phyloP scores from a whole-genome alignment of 352 stramenopile species.

The Peronospora destructor region DNA sequence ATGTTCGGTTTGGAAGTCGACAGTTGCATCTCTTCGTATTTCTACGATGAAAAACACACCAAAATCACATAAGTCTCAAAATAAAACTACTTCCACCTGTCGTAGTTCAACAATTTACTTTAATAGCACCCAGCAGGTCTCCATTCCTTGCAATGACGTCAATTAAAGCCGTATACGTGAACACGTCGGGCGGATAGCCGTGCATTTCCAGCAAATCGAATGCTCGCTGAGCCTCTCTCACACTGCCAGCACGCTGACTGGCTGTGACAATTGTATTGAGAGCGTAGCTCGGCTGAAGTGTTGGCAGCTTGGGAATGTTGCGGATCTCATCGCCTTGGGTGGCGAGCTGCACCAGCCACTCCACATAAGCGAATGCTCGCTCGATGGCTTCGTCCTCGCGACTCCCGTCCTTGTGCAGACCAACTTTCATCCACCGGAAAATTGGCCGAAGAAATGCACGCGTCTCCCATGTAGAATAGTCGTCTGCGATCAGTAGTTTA shows the following conservation, averaged over 20 bases:
- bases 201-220: conserved; percentile 44
- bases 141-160: conserved; percentile 53
- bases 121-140: conserved; percentile 40
- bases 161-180: conserved; percentile 79
- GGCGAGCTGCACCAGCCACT: conserved; percentile 58
- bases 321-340: conserved; percentile 40
- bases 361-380: conserved; percentile 58
- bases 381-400: conserved; percentile 46
- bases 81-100: neutral
- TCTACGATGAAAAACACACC: conserved; percentile 17
- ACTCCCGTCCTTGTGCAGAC: conserved; percentile 54
- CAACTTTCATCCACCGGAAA: conserved; percentile 67
- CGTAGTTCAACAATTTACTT: conserved; percentile 16
- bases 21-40: conserved; percentile 57
- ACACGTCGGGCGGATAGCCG: conserved; percentile 66
- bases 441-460: conserved; percentile 58
- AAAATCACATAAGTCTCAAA: conserved; percentile 1
- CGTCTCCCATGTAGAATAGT: conserved; percentile 42
- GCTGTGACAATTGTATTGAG: conserved; percentile 75
- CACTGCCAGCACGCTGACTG: conserved; percentile 57
- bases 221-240: conserved; percentile 47
- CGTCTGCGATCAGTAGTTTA: conserved; percentile 15
- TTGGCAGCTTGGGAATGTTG: conserved; percentile 29
- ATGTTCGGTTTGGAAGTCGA: conserved; percentile 62
- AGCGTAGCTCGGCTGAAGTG: conserved; percentile 60